A percentile compares a stretch with the other conserved stretches of the same genome.
Evolutionary conservation across 306 rosid genomes (phyloP).

Genomic region (Hylodesmum podocarpum): DNA sequence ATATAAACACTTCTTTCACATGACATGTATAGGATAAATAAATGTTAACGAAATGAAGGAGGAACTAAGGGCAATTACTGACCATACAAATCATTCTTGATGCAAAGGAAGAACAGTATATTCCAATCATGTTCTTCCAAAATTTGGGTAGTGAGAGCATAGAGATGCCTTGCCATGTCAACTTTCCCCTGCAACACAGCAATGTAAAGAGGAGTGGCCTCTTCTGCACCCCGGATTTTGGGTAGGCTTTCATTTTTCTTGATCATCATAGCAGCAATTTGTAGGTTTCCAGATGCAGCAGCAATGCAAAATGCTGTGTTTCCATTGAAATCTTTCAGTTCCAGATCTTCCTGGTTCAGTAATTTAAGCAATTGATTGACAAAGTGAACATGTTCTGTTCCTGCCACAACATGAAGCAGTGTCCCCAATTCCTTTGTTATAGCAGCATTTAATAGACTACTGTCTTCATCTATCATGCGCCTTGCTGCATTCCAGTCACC

Average conservation of each 20-base stretch:
- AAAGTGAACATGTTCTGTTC: conserved; percentile 32
- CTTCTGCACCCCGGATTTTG: conserved; percentile 9
- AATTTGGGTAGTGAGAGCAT: neutral
- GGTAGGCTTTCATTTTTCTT: neutral
- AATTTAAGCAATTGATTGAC: conserved; percentile 29
- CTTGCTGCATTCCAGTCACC: conserved; percentile 40
- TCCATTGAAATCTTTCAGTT: conserved; percentile 13
- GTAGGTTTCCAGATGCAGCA: conserved; percentile 33
- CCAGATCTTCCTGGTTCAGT: conserved; percentile 14
- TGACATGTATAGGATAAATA: too few relatives aligned
- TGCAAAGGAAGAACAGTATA: conserved; percentile 19
- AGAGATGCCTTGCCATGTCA: conserved; percentile 31
- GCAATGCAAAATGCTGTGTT: conserved; percentile 37
- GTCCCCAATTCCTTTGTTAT: conserved; percentile 32
- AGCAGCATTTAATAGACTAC: neutral
- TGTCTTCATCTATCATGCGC: conserved; percentile 22
- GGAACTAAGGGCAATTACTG: neutral
- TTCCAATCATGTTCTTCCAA: conserved; percentile 10
- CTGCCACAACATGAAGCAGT: conserved; percentile 40
- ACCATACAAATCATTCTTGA: conserved; percentile 35
- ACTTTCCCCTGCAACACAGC: conserved; percentile 33
- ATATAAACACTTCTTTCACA: neutral
- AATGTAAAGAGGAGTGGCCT: conserved; percentile 37
- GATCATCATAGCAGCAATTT: conserved; percentile 17
- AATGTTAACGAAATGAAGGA: neutral